Conservation (phyloP, 108 stramenopile genomes). For the Poteriospumella lacustris region DNA sequence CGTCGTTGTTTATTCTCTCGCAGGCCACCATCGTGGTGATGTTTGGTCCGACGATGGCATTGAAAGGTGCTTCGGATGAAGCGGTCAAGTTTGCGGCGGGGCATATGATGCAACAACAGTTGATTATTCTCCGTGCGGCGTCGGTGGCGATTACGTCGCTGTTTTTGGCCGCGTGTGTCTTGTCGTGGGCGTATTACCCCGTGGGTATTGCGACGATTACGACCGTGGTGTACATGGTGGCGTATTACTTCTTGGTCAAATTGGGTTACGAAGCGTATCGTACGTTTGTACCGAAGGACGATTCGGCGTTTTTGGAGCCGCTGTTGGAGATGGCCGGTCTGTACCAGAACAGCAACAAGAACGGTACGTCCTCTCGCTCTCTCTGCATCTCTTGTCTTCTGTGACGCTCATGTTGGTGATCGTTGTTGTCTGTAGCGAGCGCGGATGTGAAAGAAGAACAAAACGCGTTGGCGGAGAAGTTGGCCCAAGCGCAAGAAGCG, state of each 20-base stretch:
- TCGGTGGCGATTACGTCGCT: background rate
- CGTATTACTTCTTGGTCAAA: conserved; percentile 3
- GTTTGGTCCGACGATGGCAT: conserved; percentile 27
- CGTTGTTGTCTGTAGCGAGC: too few species aligned
- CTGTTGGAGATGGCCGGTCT: background rate
- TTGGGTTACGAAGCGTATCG: background rate
- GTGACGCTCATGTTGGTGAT: too few species aligned
- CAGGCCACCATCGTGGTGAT: conserved; percentile 22
- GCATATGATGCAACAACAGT: conserved; percentile 3
- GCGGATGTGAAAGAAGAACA: too few species aligned
- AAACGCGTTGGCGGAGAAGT: too few species aligned
- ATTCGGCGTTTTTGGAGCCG: background rate
- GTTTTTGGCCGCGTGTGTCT: background rate
- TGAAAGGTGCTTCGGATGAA: conserved; percentile 10
- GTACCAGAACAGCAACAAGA: too few species aligned
- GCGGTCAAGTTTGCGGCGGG: conserved; percentile 1
- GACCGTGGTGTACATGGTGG: conserved; percentile 3
- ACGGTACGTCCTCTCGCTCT: background rate
- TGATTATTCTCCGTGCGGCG: background rate
- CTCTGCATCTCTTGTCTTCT: too few species aligned
- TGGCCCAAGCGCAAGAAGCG: too few species aligned
- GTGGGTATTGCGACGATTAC: background rate
- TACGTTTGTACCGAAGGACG: background rate
- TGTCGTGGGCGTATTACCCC: background rate
- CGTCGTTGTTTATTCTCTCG: conserved; percentile 15